These are phyloP conservation scores for Arctostaphylos glauca DNA, from an alignment of 148 eudicot species.

Conservation along the genomic window DNA sequence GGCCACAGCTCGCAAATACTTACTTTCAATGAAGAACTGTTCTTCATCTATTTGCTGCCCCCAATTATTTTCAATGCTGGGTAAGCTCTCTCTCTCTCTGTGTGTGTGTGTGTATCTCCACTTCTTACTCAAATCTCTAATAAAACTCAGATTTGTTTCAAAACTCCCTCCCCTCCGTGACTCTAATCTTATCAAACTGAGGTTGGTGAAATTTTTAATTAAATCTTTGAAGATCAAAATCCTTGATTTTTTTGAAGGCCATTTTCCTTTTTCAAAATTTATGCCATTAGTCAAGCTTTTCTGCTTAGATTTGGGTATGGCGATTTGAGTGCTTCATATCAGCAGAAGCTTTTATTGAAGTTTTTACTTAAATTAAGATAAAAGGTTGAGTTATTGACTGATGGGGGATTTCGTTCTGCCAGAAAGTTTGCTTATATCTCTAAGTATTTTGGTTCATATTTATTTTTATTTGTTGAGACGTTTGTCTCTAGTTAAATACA, in stretches of 20 bases:
- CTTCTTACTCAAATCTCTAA: neutral
- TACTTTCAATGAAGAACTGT: slow-evolving; percentile 82
- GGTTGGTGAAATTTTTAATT: neutral
- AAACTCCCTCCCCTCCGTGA: neutral
- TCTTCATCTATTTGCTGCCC: slow-evolving; percentile 92
- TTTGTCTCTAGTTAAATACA: neutral
- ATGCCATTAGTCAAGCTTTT: neutral
- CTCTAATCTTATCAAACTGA: neutral
- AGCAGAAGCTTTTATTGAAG: neutral
- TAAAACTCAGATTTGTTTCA: neutral
- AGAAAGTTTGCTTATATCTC: neutral
- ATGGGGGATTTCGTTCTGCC: neutral
- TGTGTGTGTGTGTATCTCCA: too few relatives aligned
- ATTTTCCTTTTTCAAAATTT: neutral
- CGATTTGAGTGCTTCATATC: neutral
- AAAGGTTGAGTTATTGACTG: neutral
- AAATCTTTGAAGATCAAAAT: neutral
- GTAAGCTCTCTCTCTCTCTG: slow-evolving; percentile 33
- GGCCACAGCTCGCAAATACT: slow-evolving; percentile 67
- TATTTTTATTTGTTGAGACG: neutral
- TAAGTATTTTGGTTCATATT: neutral
- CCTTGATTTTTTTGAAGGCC: neutral
- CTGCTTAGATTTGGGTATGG: neutral
- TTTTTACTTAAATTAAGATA: neutral
- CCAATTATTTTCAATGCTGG: slow-evolving; percentile 99